Evolutionary conservation across 2,329 filamentous ascomycete species (phyloP), one percentile per base, ranked within the genome.

Genomic region (Talaromyces atroroseus): DNA sequence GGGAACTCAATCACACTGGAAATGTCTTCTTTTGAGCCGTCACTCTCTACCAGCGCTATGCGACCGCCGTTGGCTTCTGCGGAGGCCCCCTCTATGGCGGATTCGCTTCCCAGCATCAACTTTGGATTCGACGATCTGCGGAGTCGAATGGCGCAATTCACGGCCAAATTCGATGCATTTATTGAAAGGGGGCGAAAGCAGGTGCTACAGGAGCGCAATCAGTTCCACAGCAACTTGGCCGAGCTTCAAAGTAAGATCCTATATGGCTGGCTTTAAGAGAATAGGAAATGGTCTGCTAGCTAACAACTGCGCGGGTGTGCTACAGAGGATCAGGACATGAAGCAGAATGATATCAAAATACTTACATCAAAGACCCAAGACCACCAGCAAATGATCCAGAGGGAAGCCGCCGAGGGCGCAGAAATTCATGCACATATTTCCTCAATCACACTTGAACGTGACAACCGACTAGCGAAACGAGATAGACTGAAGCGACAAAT

Each of bases 71-170:
- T 80, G 40, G 73, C 78, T 47, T 71, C 71, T 14, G 76, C 80
- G 49, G 78, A 80, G 63, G 80, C 76, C 52, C 78, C 80, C 11
- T 83, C 81, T 42, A 83, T 85, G 81, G 82, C 82, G 32, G 82
- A 85, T 68, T 80, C 80, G 48, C 83, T 99, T 8, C 94, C 94
- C 36, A 89, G 82, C 70, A 89, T 95, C 72, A 91, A 96, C 74
- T 97, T 99, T 72, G 91, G 91, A 58, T 97, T 97, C 72, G 92
- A 97, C 65, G 90, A 96, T 64, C 76, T 99, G 68, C 92, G 92
- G 74, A 90, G 92, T 67, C 89, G 91, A 74, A 97, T 99, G 94
- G 82, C 87, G 54, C 90, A 89, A 61, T 99, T 99, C 71, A 96
- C 89, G 0, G 82, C 84, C 8, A 88, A 85, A 64, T 99, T 99